Evolutionary conservation across 139 green algal species (phyloP), one percentile per base, ranked within the genome.

Genomic region (Pedinophyceae sp.): DNA sequence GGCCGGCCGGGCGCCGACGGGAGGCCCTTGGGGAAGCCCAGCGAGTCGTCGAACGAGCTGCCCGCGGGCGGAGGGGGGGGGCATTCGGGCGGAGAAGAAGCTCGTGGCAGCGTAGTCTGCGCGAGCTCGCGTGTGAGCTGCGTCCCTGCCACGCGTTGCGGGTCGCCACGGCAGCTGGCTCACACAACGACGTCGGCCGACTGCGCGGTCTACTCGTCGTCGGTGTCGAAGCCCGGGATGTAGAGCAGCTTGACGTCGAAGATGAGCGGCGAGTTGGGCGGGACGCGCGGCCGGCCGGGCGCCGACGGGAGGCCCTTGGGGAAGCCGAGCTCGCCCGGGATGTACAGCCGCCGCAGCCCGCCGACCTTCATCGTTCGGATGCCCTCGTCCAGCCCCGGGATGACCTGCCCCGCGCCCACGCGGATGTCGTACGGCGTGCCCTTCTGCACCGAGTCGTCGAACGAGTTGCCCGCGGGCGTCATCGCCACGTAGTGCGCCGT

Each of bases 21-120:
- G 10, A 79, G 57, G 6, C 71, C 68, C 54, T 79, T 74, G 19
- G 68, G 69, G 45, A 79, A 79, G 13, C 69, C 54, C 3, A 79
- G 57, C n/a, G n/a, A n/a, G n/a, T n/a, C 73, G 48, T 60, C 52
- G 26, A 71, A 61, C 7, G 28, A 13, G 5, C 27, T 4, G 22
- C 18, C 18, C 45, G 24, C 10, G 19, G 57, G 65, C 2, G 70
- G n/a, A n/a, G n/a, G n/a, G n/a, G n/a, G n/a, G n/a, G n/a, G n/a
- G n/a, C n/a, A n/a, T n/a, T n/a, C n/a, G n/a, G n/a, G n/a, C n/a
- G n/a, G n/a, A n/a, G n/a, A n/a, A n/a, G n/a, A n/a, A n/a, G n/a
- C n/a, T n/a, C n/a, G n/a, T n/a, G n/a, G n/a, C n/a, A n/a, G n/a
- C n/a, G n/a, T n/a, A n/a, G n/a, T n/a, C n/a, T n/a, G n/a, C n/a